Evolutionary conservation across 148 eudicot genomes (phyloP).

Genomic region (Cornus controversa): DNA sequence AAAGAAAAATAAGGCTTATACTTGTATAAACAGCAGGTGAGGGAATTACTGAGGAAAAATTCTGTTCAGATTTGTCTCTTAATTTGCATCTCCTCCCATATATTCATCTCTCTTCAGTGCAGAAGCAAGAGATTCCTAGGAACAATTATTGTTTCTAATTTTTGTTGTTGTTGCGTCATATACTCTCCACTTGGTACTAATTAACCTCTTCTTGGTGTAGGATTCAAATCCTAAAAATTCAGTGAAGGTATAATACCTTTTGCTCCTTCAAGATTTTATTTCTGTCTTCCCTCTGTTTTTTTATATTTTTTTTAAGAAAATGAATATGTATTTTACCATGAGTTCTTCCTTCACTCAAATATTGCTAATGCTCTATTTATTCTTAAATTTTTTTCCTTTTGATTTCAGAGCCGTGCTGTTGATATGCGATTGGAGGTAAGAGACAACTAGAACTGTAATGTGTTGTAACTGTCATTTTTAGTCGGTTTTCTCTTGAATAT

Average conservation of each 20-base stretch:
- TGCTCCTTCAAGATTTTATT: not conserved
- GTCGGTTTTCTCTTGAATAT: not conserved
- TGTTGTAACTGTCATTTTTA: not conserved
- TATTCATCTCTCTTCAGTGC: not conserved
- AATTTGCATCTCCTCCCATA: not conserved
- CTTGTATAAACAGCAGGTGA: not conserved
- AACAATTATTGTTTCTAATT: too few relatives aligned
- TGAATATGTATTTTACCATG: not conserved
- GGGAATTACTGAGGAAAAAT: not conserved
- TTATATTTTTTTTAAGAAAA: too few relatives aligned
- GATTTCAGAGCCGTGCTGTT: slow-evolving; percentile 28
- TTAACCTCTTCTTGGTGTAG: slow-evolving; percentile 5
- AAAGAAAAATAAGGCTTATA: too few relatives aligned
- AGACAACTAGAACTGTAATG: not conserved
- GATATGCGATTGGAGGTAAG: slow-evolving; percentile 39
- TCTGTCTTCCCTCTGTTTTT: not conserved
- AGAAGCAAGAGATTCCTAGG: too few relatives aligned
- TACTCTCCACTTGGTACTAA: not conserved
- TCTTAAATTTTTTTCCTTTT: not conserved
- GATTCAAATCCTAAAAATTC: not conserved
- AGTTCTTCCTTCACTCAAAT: not conserved
- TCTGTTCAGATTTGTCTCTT: not conserved
- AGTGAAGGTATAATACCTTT: not conserved
- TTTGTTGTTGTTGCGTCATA: not conserved
- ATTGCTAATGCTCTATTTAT: not conserved